Evolutionary conservation across 2,329 filamentous ascomycete genomes (phyloP).

Genomic region (Huntiella abstrusa): DNA sequence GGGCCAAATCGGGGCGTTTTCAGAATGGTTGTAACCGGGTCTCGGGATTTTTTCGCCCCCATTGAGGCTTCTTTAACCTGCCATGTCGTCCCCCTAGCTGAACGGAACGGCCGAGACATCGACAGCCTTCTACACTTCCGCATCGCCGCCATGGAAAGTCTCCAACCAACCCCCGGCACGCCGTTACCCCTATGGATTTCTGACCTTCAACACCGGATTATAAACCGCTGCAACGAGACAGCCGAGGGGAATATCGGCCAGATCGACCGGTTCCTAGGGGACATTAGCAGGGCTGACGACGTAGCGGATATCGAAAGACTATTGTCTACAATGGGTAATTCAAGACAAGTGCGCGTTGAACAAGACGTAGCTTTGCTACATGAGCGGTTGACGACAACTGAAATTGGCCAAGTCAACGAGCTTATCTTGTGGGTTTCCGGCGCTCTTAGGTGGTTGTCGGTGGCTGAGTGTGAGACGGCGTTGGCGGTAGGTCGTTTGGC

Average conservation of each 20-base stretch:
- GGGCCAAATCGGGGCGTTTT: no score
- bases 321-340: slow-evolving; percentile 17
- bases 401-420: slow-evolving; percentile 21
- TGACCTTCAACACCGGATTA: not conserved
- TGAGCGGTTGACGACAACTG: slow-evolving; percentile 17
- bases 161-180: not conserved
- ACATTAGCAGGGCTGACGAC: slow-evolving; percentile 18
- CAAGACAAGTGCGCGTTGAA: slow-evolving; percentile 17
- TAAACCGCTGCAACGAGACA: not conserved
- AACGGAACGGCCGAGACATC: not conserved
- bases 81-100: not conserved
- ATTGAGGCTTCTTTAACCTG: not conserved
- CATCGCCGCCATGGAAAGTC: not conserved
- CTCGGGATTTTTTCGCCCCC: not conserved
- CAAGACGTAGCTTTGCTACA: slow-evolving; percentile 19
- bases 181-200: not conserved
- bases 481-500: no score
- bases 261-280: slow-evolving; percentile 15
- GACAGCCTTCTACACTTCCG: not conserved
- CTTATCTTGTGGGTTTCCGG: slow-evolving; percentile 20
- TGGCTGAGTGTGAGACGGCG: slow-evolving; percentile 16
- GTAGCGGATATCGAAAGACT: slow-evolving; percentile 19
- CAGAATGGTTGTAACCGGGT: no score
- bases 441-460: slow-evolving; percentile 14
- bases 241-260: not conserved